These are phyloP conservation scores for Ocimum tenuiflorum DNA, from an alignment of 257 asterid genomes.

Conservation along the genomic window DNA sequence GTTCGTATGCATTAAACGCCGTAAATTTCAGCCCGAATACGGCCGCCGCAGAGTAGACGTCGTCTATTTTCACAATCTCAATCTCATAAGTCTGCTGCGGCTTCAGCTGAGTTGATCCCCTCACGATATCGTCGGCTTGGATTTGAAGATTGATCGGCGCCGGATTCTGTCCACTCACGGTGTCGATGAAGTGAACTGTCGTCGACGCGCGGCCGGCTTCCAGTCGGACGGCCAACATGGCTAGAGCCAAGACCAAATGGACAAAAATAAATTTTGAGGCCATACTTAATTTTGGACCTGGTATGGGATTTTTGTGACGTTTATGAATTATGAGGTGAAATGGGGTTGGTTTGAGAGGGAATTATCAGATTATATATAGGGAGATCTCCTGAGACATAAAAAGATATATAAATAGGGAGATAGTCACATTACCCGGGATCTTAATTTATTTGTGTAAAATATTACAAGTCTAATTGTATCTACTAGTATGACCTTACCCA, in stretches of 20 bases:
- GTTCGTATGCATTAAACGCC: slow-evolving; percentile 11
- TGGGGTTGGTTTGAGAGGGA: no score
- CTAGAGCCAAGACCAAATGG: not conserved
- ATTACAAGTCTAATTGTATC: no score
- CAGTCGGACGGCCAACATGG: not conserved
- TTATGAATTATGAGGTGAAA: no score
- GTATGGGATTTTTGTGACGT: no score
- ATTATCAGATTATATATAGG: no score
- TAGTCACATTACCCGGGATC: no score
- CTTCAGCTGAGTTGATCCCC: not conserved
- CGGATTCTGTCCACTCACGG: not conserved
- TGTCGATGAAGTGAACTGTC: not conserved
- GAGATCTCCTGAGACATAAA: no score
- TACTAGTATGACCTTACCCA: no score
- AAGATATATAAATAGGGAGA: no score
- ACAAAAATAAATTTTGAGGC: not conserved
- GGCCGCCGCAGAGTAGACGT: not conserved
- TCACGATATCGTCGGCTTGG: not conserved
- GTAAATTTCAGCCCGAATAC: not conserved
- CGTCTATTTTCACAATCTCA: not conserved
- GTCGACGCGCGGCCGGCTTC: not conserved
- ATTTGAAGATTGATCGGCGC: not conserved
- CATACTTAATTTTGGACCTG: no score
- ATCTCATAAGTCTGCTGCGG: not conserved
- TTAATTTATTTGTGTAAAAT: no score